Evolutionary conservation across 148 eudicot species (phyloP), one percentile per base, ranked within the genome.

Genomic region (Limonium bicolor): DNA sequence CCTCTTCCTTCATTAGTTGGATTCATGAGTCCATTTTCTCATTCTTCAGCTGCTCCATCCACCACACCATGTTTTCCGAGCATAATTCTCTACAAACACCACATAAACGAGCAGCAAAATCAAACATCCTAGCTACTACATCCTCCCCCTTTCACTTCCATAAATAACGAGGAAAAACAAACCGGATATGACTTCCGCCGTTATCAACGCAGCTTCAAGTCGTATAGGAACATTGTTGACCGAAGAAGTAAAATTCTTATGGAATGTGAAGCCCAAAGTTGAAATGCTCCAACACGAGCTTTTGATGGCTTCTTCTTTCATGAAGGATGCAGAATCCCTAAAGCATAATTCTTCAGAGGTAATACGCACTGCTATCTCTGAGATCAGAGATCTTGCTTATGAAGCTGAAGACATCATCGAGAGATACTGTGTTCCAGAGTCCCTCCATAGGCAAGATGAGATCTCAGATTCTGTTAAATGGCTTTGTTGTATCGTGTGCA

Each of bases 391-490:
- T 5, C 16, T 41, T 1, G 46, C 28, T 4, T 41, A 22, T 12
- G 46, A 41, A 12, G 46, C 27, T 4, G 46, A 41, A 41, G 46
- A 41, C 14, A 22, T 41, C 27, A 11, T 41, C 6, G 15, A 41
- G 22, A 41, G 46, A 4, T 23, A 20, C 25, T 18, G 21, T 41
- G 27, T 21, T 22, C 9, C 21, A 22, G 28, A 21, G 9, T 41
- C 46, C 14, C 76, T 69, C 75, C 70, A 24, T 46, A 14, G 5
- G 11, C 24, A 20, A 28, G 7, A 19, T 2, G 51, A 36, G n/a
- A 3, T 29, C 0, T 0, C 7, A 16, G 30, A 46, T 24, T 27
- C 33, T 4, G 12, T 46, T 17, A 46, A 28, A 46, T 27, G 51
- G 51, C 11, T 15, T 30, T 27, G 23, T 7, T 18, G 51, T 5